These are phyloP conservation scores for Chrysochromulina tobinii DNA, from an alignment of 78 protist genomes.

Conservation along the genomic window DNA sequence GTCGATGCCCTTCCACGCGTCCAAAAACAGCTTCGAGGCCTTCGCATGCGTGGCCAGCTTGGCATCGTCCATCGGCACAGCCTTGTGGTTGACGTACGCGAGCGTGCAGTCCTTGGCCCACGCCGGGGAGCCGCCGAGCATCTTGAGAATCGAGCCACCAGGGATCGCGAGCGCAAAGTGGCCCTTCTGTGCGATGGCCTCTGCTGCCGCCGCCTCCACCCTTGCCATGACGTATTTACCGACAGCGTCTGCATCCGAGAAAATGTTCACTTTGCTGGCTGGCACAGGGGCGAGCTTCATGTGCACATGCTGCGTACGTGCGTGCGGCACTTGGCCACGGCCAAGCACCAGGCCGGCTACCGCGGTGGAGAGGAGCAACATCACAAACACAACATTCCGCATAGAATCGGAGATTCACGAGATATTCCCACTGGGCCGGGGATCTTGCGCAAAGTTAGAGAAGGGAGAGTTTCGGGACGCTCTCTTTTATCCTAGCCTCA, in stretches of 20 bases:
- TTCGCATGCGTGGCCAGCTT: background rate
- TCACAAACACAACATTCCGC: no score
- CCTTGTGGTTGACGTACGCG: slow-evolving; percentile 10
- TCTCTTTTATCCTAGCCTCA: no score
- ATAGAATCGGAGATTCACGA: no score
- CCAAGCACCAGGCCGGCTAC: no score
- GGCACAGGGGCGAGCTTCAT: no score
- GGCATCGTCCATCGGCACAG: background rate
- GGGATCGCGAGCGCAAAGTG: slow-evolving; percentile 18
- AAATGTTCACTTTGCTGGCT: background rate
- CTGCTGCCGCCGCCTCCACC: background rate
- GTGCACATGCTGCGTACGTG: no score
- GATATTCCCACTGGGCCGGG: no score
- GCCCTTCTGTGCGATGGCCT: background rate
- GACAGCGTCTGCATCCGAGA: background rate
- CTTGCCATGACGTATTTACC: background rate
- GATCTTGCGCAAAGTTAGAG: no score
- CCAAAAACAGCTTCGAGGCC: background rate
- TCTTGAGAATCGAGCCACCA: background rate
- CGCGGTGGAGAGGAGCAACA: no score
- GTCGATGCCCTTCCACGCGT: background rate
- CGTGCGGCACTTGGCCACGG: no score
- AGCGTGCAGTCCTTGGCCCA: background rate
- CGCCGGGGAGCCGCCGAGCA: background rate
- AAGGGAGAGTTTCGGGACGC: no score